Percentiles rank a stretch among this genome's conserved stretches.
Evolutionary conservation across 192 early-diverging fungal genomes (phyloP).

Genomic region (Coemansia sp.): DNA sequence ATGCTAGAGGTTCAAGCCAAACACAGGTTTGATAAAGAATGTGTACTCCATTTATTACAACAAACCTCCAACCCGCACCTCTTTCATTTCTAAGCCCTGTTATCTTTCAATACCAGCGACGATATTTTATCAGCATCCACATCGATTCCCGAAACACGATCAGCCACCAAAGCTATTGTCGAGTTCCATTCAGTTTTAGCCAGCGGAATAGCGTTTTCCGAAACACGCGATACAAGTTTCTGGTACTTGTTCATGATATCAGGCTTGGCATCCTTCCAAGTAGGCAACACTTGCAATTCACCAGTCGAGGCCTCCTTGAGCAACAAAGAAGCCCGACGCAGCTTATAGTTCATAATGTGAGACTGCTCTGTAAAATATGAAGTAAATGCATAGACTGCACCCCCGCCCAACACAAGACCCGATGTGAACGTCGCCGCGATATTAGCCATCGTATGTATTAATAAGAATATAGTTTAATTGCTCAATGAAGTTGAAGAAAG

Average conservation of each 20-base stretch:
- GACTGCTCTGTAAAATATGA: conserved; percentile 32
- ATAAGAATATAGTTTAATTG: no score
- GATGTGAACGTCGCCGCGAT: conserved; percentile 36
- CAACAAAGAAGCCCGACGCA: conserved; percentile 24
- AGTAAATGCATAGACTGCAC: conserved; percentile 36
- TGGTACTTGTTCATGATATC: conserved; percentile 23
- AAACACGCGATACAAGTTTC: conserved; percentile 21
- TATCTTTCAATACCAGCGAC: conserved; percentile 5
- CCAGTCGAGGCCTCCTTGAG: conserved; percentile 15
- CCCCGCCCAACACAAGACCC: conserved; percentile 40
- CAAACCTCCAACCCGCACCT: no score
- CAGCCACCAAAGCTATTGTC: conserved; percentile 9
- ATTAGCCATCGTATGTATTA: conserved; percentile 41
- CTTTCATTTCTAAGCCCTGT: no score
- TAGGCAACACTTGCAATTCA: conserved; percentile 7
- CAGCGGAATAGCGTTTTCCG: conserved; percentile 29
- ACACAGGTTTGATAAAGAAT: no score
- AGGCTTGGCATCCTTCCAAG: conserved; percentile 17
- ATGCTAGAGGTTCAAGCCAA: no score
- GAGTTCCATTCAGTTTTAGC: conserved; percentile 45
- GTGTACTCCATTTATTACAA: no score
- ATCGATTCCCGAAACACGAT: conserved; percentile 10
- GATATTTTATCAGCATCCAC: conserved; percentile 13
- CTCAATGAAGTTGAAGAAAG: not conserved
- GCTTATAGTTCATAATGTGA: conserved; percentile 24